Conservation (phyloP, 2,329 filamentous ascomycete genomes). For the Hymenoscyphus salicellus region DNA sequence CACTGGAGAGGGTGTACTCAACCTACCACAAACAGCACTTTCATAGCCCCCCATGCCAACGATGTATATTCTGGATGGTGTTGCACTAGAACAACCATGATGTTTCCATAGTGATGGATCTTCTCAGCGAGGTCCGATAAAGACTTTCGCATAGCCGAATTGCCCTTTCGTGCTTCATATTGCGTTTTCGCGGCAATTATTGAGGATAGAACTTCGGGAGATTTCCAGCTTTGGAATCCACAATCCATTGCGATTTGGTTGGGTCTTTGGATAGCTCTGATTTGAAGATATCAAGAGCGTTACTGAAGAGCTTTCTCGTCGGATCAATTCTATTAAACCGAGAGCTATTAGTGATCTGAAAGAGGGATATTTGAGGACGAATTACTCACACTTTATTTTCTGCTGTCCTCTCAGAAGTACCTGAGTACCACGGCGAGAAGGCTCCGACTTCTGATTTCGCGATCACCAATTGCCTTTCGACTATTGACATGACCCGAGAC, state of each 20-base stretch:
- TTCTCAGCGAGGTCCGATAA: not conserved
- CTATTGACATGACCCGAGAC: not conserved
- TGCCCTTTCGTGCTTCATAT: slow-evolving; percentile 29
- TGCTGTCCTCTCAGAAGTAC: not conserved
- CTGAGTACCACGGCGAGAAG: not conserved
- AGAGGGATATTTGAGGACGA: not conserved
- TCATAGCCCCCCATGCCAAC: slow-evolving; percentile 9
- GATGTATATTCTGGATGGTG: slow-evolving; percentile 17
- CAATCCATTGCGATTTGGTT: not conserved
- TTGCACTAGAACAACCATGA: slow-evolving; percentile 10
- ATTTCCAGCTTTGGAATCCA: not conserved
- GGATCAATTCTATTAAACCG: not conserved
- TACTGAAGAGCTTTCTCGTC: not conserved
- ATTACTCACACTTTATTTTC: not conserved
- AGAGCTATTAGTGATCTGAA: not conserved
- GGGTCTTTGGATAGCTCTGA: not conserved
- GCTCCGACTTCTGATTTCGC: not conserved
- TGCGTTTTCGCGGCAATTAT: slow-evolving; percentile 7
- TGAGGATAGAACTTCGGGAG: not conserved
- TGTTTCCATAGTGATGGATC: slow-evolving; percentile 8
- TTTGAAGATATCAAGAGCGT: not conserved
- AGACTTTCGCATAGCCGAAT: slow-evolving; percentile 6
- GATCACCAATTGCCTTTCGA: not conserved
- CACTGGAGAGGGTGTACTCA: not conserved
- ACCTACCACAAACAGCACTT: not conserved